A percentile compares a stretch with the other conserved stretches of the same genome.
Evolutionary conservation across 2,329 filamentous ascomycete species (phyloP).

Genomic region (Lasiodiplodia sp.): DNA sequence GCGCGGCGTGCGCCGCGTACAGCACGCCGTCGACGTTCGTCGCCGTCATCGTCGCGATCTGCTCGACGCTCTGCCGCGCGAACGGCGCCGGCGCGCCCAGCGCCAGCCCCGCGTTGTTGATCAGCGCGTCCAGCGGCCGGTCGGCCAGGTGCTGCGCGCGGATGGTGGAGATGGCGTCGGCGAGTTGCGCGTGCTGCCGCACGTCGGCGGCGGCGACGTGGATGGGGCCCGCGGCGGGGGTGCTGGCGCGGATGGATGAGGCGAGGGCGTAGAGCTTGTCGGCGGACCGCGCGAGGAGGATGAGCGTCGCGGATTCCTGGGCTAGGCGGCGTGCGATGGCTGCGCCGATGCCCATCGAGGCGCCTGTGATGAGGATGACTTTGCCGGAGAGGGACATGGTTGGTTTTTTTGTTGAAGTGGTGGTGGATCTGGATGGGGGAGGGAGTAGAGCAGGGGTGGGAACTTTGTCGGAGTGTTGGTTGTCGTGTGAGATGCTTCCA

Average conservation of each 20-base stretch:
- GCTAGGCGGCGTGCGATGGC: constrained; percentile 52
- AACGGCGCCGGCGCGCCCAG: constrained; percentile 55
- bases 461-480: not conserved
- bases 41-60: constrained; percentile 55
- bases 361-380: constrained; percentile 44
- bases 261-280: constrained; percentile 39
- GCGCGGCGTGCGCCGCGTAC: constrained; percentile 54
- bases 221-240: constrained; percentile 23
- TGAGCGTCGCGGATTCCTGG: constrained; percentile 49
- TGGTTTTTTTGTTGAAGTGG: not conserved
- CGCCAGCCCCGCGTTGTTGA: constrained; percentile 59
- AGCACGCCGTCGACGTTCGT: constrained; percentile 60
- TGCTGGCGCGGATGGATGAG: constrained; percentile 32
- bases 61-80: constrained; percentile 49
- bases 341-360: constrained; percentile 57
- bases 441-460: not conserved
- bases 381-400: constrained; percentile 40
- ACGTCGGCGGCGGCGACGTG: constrained; percentile 43
- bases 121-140: constrained; percentile 53
- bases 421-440: not conserved
- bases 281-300: constrained; percentile 52
- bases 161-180: constrained; percentile 41
- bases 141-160: constrained; percentile 37
- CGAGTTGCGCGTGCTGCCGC: constrained; percentile 41
- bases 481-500: not conserved